Evolutionary conservation across 345 rosid genomes (phyloP).

Genomic region (Cardamine resedifolia): DNA sequence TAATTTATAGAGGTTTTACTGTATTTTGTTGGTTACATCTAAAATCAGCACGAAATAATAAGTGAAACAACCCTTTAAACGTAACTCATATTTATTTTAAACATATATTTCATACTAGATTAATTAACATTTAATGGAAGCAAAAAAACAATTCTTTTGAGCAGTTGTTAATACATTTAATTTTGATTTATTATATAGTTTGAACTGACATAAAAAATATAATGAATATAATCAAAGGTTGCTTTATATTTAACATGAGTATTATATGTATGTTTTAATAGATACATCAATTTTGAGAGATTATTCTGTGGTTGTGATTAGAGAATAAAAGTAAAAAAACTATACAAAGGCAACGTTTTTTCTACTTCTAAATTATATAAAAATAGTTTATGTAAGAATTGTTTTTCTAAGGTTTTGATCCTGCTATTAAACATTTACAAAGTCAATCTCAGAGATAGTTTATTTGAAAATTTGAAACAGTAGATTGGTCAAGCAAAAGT

Average conservation of each 20-base stretch:
- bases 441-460: not conserved
- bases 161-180: too few species aligned
- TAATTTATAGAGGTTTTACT: too few species aligned
- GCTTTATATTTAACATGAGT: not conserved
- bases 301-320: not conserved
- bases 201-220: not conserved
- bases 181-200: not conserved
- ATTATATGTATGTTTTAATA: not conserved
- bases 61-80: not conserved
- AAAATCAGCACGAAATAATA: not conserved
- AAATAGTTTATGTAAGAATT: not conserved
- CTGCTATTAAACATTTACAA: not conserved
- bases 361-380: not conserved
- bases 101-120: not conserved
- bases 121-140: not conserved
- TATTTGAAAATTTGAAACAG: not conserved
- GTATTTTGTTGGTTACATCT: not conserved
- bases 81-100: not conserved
- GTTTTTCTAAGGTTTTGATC: not conserved
- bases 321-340: not conserved
- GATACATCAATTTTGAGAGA: not conserved
- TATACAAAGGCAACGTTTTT: not conserved
- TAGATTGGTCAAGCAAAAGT: not conserved
- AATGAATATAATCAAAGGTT: not conserved
- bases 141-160: not conserved